Evolutionary conservation across 1,139 yeast genomes (phyloP), one percentile per base, ranked within the genome.

Genomic region (Blastobotrys apis): DNA sequence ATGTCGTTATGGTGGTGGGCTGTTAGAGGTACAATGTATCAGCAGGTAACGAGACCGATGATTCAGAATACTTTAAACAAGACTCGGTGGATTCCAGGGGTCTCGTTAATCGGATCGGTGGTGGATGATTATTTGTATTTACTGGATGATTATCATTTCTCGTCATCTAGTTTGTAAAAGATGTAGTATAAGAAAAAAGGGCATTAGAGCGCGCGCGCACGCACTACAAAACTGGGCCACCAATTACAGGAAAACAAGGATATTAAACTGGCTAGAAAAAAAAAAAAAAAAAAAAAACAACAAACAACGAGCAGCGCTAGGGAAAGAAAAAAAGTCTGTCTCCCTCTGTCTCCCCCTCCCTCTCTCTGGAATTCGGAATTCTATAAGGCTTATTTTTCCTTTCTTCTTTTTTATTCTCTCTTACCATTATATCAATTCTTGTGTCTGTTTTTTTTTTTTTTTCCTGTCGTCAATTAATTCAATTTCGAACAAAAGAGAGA

Each of bases 21-120:
- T 15, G 45, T 69, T 40, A 58, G 73, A 5, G 72, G 72, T 3
- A 64, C 67, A 45, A 58, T 66, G 57, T 69, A 66, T 55, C 59
- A 64, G 25, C 48, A 56, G 13, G 42, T 59, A 37, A 61, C 69
- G 4, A 56, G 69, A 19, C 69, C 67, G 3, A 30, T 58, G 5
- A 43, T 67, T 41, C 56, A 55, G 16, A 51, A 55, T 9, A 36
- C 62, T 25, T 55, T 60, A 13, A 32, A 47, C 17, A 47, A 45
- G 38, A 44, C 65, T 33, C 54, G 52, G 39, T 55, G 53, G 31
- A 46, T 66, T 19, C 72, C 72, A 1, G 44, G 68, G 2, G 43
- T 66, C 29, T 58, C 54, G 30, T 49, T 68, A 26, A 53, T 60
- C 16, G 62, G 65, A 2, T 47, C 62, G 9, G 56, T 68, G 15